Percentiles rank a stretch among this genome's conserved stretches.
These are phyloP conservation scores for Pichia sp. DNA, from an alignment of 1,139 yeast species.

Conservation along the genomic window DNA sequence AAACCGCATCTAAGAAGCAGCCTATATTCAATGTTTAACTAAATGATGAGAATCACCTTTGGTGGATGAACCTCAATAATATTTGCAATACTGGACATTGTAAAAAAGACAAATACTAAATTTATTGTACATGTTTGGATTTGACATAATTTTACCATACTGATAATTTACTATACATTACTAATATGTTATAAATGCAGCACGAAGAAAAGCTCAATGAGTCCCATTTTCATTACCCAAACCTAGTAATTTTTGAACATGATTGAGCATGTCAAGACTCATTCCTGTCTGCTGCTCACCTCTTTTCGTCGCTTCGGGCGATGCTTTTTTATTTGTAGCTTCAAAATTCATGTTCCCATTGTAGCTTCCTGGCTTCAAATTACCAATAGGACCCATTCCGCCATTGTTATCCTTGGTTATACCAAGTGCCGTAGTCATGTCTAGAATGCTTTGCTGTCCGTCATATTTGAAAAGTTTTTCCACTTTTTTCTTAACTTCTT, in stretches of 20 bases:
- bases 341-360: not conserved
- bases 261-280: conserved; percentile 2
- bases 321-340: not conserved
- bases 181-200: not conserved
- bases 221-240: conserved; percentile 4
- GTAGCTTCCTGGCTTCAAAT: not conserved
- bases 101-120: not conserved
- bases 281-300: not conserved
- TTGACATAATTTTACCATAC: not conserved
- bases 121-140: not conserved
- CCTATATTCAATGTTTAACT: no score
- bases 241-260: conserved; percentile 6
- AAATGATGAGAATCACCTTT: no score
- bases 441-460: conserved; percentile 10
- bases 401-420: conserved; percentile 1
- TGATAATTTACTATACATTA: not conserved
- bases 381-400: not conserved
- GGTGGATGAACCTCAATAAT: no score
- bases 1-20: no score
- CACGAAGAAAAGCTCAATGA: not conserved
- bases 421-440: conserved; percentile 12
- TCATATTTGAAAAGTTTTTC: conserved; percentile 10
- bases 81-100: not conserved
- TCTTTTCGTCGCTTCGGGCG: not conserved
- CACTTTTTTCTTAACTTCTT: not conserved